These are phyloP conservation scores for Penicillium coffeae DNA, from an alignment of 495 filamentous ascomycete species.

Conservation along the genomic window DNA sequence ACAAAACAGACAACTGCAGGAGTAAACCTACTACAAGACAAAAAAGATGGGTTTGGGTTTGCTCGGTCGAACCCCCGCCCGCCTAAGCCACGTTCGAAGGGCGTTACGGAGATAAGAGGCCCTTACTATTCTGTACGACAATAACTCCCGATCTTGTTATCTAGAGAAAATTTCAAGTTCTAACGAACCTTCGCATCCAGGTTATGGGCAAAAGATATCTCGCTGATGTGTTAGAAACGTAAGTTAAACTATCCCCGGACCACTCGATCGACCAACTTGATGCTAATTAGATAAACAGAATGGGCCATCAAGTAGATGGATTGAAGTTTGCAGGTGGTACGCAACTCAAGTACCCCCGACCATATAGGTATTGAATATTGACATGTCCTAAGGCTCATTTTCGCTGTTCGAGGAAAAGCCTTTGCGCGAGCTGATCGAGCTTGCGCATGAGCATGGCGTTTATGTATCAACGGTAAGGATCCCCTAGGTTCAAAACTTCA, in stretches of 20 bases:
- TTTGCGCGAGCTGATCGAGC: slow-evolving; percentile 48
- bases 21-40: slow-evolving; percentile 48
- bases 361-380: not conserved
- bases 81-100: slow-evolving; percentile 46
- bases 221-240: slow-evolving; percentile 51
- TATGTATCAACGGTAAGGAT: slow-evolving; percentile 50
- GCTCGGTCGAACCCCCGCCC: slow-evolving; percentile 48
- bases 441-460: slow-evolving; percentile 49
- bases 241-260: not conserved
- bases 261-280: not conserved
- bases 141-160: too few relatives aligned
- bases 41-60: slow-evolving; percentile 50
- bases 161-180: too few relatives aligned
- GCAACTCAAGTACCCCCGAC: not conserved
- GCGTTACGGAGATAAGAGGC: slow-evolving; percentile 54
- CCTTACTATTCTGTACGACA: slow-evolving; percentile 50
- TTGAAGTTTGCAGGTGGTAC: slow-evolving; percentile 55
- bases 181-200: too few relatives aligned
- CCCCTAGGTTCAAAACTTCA: not conserved
- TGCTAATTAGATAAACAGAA: slow-evolving; percentile 20
- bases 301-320: slow-evolving; percentile 53
- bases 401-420: slow-evolving; percentile 46
- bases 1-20: slow-evolving; percentile 14
- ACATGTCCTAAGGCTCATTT: slow-evolving; percentile 40
- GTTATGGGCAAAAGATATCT: slow-evolving; percentile 53